Evolutionary conservation across 345 rosid species (phyloP), one percentile per base, ranked within the genome.

Genomic region (Brassica cretica): DNA sequence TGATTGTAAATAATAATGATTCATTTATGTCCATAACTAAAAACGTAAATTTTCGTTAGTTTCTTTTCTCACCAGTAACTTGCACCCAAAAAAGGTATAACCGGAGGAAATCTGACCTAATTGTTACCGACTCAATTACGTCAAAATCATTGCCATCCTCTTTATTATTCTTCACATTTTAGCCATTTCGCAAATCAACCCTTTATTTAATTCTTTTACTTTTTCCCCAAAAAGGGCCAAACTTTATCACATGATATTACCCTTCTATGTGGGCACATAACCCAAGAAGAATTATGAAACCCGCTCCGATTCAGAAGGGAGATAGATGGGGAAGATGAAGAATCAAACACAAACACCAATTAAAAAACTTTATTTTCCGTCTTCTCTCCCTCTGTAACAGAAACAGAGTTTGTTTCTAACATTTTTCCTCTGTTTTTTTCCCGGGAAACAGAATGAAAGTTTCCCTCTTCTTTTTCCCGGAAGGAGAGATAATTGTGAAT

Each of bases 401-500:
- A 27, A 27, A 27, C 30, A 27, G 1, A 27, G 30, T 3, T 5
- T 27, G 55, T 46, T 46, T 46, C 53, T 46, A 46, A 14, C 55
- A 46, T 11, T 12, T 12, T 14, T 46, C 16, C 55, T 46, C 55
- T 46, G 53, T 12, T 44, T 44, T 44, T 39, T 41, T 12, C 7
- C 55, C 0, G 8, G 56, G 18, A 49, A 14, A 46, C 15, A 46
- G 15, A 46, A 46, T 5, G 53, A 49, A 49, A 49, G 1, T 49
- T 5, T 49, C 56, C 5, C 18, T 5, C 1, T 51, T 35, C 10
- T 41, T 46, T 51, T 51, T n/a, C 56, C 7, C 2, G 56, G 56
- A n/a, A 51, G 56, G 8, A 51, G 56, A 51, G 8, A 5, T 51
- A n/a, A 5, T 75, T 64, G 68, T 63, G 30, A 64, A 64, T 69